Base-by-base conservation (phyloP, 2,329 filamentous ascomycete species). In the Cylindrodendrum hubeiense region DNA sequence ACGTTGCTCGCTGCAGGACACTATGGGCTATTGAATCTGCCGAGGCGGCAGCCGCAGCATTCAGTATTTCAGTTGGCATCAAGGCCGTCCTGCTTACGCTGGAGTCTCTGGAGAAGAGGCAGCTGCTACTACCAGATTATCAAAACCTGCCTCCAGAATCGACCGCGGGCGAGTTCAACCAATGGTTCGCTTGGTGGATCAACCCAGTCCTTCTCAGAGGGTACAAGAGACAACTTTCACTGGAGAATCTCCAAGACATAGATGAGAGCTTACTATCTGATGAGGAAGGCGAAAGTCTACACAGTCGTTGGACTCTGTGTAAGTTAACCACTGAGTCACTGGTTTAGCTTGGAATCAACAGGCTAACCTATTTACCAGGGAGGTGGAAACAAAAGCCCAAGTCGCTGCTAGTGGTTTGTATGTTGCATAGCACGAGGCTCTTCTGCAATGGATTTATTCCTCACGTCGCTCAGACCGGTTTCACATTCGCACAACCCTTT, bases 401-500 rank as follows among this genome's bases (percentile, higher is more conserved):
- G 26, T 28, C 26, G 26, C 26, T 28, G 26, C 26, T 28, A 28
- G 26, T 28, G 26, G 26, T 28, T 28, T 28, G 26, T 8, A 28
- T 28, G 26, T 28, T 28, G 26, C 26, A 28, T 28, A 28, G 26
- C 26, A 28, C 26, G 26, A 28, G 26, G 26, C 26, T 28, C 26
- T 28, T 28, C 26, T 28, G 26, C 26, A 28, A 28, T 28, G 26
- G 26, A 28, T 28, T 28, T 4, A 28, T 28, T 67, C 3, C 8
- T 68, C 3, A 49, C 4, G 15, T 67, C 66, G 19, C 28, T 68
- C 2, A 70, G 60, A 72, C 68, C 3, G 70, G 57, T 1, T 71
- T 71, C 4, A 70, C 63, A 0, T 71, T 72, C 21, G 62, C 65
- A 4, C 69, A 71, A 6, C 70, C 70, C 1, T 72, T 71, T 24